Evolutionary conservation across 805 yeast species (phyloP), one percentile per base, ranked within the genome.

Genomic region (Metschnikowia baotianmanensis): DNA sequence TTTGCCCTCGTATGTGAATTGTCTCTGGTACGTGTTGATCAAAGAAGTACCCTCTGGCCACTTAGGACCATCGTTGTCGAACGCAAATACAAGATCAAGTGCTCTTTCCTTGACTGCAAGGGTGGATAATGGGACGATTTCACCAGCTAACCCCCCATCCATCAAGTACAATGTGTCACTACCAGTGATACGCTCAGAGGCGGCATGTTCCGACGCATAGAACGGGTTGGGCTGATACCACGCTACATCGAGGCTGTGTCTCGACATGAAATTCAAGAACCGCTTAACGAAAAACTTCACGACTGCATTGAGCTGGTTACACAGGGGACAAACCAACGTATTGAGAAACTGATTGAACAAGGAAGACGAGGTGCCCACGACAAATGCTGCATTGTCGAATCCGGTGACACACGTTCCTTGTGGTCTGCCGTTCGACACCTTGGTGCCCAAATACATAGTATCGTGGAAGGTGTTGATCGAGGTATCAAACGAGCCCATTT

Each of bases 1-100:
- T 47, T 74, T 69, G 21, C 82, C 82, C 50, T 74, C 74, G 1
- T 38, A 29, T 12, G 53, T 45, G 43, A 65, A 66, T 39, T 66
- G 72, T 11, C 70, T 51, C 40, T 61, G 59, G 43, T 64, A 67
- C 3, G 68, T 60, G 22, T 53, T 42, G 28, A 61, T 50, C 40
- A 67, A 49, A 1, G 68, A 48, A 7, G 56, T 34, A 7, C 73
- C 73, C 35, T 56, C 48, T 11, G 72, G 71, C 68, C 68, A 67
- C 17, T 47, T 47, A 13, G 54, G 56, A 1, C 49, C 50, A n/a
- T 51, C 46, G 36, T 56, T 62, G 46, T 67, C 73, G 38, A 64
- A 62, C 0, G 73, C 67, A 52, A 68, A 57, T 5, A 65, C 64
- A 5, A 60, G 56, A 41, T 68, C 73, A 41, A 67, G 45, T 17